A percentile compares a stretch with the other conserved stretches of the same genome.
Conservation (phyloP, 441 rosid genomes). For the Pelargonium myrrhifolium region DNA sequence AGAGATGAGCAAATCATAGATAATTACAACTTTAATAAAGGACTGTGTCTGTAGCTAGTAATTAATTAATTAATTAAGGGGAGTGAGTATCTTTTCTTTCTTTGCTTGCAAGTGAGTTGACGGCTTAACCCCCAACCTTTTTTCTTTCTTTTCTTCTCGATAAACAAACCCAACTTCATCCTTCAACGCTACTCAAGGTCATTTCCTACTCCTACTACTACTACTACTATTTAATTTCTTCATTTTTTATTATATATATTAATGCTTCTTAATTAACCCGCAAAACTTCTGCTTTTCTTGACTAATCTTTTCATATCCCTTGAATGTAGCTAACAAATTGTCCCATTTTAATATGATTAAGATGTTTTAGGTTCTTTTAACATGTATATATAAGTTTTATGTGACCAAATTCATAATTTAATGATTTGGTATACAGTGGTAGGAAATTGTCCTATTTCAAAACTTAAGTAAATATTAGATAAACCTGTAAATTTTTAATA, state of each 20-base stretch:
- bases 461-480: too few relatives aligned
- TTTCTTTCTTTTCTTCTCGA: conserved; percentile 8
- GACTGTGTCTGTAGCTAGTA: not conserved
- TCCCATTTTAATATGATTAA: too few relatives aligned
- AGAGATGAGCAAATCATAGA: too few relatives aligned
- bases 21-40: too few relatives aligned
- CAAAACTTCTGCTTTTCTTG: not conserved
- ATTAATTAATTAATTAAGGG: not conserved
- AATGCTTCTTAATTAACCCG: not conserved
- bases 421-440: too few relatives aligned
- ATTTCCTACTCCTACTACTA: too few relatives aligned
- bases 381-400: too few relatives aligned
- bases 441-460: too few relatives aligned
- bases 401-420: too few relatives aligned
- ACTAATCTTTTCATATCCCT: not conserved
- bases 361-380: too few relatives aligned
- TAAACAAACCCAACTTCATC: conserved; percentile 12
- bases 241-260: too few relatives aligned
- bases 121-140: not conserved
- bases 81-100: conserved; percentile 16
- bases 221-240: not conserved
- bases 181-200: conserved; percentile 32
- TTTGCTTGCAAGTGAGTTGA: conserved; percentile 38
- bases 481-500: too few relatives aligned
- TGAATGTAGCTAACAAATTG: not conserved